Evolutionary conservation across 2,329 filamentous ascomycete species (phyloP).

Genomic region (Exophiala viscosa): DNA sequence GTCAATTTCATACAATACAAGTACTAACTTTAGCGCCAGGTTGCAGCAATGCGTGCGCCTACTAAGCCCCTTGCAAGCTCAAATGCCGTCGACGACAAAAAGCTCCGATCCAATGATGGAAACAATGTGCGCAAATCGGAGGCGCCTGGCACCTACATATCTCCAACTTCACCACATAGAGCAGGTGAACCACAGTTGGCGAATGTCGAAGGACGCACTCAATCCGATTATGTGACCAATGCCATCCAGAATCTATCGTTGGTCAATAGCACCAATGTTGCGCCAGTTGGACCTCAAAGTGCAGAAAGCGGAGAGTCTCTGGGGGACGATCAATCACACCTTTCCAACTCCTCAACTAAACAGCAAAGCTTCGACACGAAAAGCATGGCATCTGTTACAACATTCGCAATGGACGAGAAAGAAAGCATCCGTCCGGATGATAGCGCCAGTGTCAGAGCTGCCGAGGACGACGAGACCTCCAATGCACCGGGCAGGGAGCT

Average conservation of each 20-base stretch:
- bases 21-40: conserved; percentile 34
- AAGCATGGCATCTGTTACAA: conserved; percentile 88
- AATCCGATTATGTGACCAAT: conserved; percentile 19
- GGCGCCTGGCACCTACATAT: not conserved
- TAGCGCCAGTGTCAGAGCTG: conserved; percentile 86
- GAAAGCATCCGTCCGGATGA: conserved; percentile 92
- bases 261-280: conserved; percentile 9
- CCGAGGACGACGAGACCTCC: conserved; percentile 83
- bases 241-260: conserved; percentile 23
- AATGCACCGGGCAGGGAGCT: conserved; percentile 18
- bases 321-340: conserved; percentile 48
- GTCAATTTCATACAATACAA: conserved; percentile 9
- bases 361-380: conserved; percentile 89
- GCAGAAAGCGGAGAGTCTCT: conserved; percentile 27
- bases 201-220: conserved; percentile 6
- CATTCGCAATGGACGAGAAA: conserved; percentile 95
- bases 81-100: conserved; percentile 25
- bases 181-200: conserved; percentile 1
- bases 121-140: conserved; percentile 2
- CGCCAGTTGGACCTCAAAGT: conserved; percentile 15
- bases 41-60: conserved; percentile 42
- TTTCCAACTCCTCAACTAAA: conserved; percentile 66
- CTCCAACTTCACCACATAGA: conserved; percentile 5
- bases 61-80: conserved; percentile 7
- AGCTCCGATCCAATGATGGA: conserved; percentile 9